Percentiles rank a stretch among this genome's conserved stretches.
These are phyloP conservation scores for Suillus hirtellus DNA, from an alignment of 768 basidiomycete species.

Conservation along the genomic window DNA sequence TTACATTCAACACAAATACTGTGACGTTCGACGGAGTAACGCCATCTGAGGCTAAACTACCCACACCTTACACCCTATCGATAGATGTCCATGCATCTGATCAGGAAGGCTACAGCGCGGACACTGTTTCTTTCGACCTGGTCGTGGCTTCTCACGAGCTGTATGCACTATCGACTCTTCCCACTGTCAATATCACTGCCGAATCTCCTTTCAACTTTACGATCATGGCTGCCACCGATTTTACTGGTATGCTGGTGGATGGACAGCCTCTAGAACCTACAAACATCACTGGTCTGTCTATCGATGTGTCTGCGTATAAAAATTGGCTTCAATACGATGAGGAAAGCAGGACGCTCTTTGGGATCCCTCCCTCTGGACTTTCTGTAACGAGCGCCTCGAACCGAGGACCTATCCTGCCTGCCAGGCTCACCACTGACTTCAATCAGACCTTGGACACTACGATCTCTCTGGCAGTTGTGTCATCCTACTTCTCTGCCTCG, in stretches of 20 bases:
- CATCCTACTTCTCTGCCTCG: conserved; percentile 69
- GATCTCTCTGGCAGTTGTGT: conserved; percentile 63
- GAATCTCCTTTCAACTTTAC: conserved; percentile 52
- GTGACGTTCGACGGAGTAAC: conserved; percentile 80
- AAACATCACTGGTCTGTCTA: conserved; percentile 55
- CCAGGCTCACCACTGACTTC: conserved; percentile 60
- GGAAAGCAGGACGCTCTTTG: conserved; percentile 57
- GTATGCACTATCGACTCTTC: conserved; percentile 47
- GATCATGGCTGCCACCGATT: conserved; percentile 56
- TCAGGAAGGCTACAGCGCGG: conserved; percentile 67
- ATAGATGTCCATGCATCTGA: conserved; percentile 72
- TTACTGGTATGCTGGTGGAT: conserved; percentile 64
- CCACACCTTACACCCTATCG: conserved; percentile 44
- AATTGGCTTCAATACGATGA: conserved; percentile 65
- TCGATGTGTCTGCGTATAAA: conserved; percentile 59
- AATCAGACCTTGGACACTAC: conserved; percentile 68
- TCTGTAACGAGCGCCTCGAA: conserved; percentile 26
- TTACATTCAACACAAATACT: conserved; percentile 63
- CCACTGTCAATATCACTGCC: conserved; percentile 72
- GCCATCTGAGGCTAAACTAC: conserved; percentile 46
- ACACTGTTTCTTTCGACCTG: conserved; percentile 59
- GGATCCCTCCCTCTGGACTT: conserved; percentile 54
- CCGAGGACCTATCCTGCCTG: conserved; percentile 48
- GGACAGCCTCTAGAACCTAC: conserved; percentile 53
- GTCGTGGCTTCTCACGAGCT: conserved; percentile 72